Conservation (phyloP, 2,329 filamentous ascomycete genomes). For the Monilinia aucupariae region DNA sequence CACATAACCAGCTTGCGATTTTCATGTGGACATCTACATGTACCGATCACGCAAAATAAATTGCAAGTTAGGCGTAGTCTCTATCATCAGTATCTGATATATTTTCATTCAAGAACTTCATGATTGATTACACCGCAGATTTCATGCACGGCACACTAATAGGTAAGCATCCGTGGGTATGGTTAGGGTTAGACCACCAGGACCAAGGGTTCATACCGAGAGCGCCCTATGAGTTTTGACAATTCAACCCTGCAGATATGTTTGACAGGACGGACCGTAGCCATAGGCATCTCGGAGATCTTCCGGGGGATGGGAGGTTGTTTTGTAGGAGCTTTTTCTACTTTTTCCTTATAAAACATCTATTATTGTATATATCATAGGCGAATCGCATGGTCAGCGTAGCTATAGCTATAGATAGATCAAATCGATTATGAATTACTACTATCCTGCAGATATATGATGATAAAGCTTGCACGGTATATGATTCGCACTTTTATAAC, state of each 20-base stretch:
- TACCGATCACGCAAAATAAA: neutral
- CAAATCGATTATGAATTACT: too few species aligned
- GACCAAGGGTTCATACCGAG: conserved; percentile 1
- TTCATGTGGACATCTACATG: neutral
- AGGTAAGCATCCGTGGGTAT: neutral
- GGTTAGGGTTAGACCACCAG: too few species aligned
- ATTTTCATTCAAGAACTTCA: neutral
- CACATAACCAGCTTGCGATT: too few species aligned
- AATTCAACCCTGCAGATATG: conserved; percentile 1
- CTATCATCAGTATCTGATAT: neutral
- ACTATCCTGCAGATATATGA: neutral
- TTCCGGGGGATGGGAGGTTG: too few species aligned
- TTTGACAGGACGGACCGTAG: too few species aligned
- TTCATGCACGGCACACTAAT: neutral
- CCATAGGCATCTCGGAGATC: too few species aligned
- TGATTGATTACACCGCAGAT: neutral
- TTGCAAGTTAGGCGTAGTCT: neutral
- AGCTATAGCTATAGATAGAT: too few species aligned
- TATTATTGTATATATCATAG: too few species aligned
- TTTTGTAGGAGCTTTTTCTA: too few species aligned
- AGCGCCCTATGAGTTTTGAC: neutral
- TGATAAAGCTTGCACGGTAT: neutral
- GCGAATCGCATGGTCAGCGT: too few species aligned
- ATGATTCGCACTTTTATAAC: neutral
- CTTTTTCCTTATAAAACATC: too few species aligned